phyloP scores from a whole-genome alignment of 2,329 filamentous ascomycete species.

The Pseudogymnoascus sp. region DNA sequence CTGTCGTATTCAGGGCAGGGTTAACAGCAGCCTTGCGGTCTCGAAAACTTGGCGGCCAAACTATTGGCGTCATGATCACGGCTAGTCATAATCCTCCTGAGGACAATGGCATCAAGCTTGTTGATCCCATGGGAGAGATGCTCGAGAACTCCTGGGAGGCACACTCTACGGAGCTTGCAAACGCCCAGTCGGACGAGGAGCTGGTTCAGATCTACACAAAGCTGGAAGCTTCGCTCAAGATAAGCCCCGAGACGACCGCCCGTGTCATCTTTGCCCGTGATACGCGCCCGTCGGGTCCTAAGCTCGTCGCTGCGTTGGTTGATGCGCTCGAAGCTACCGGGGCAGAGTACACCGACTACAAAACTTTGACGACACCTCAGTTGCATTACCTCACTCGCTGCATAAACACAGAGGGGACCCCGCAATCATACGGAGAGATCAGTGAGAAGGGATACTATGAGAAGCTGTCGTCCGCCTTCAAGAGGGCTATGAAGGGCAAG shows the following conservation, averaged over 20 bases:
- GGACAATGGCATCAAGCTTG: conserved; percentile 91
- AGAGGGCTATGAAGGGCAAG: conserved; percentile 70
- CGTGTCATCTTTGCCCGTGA: conserved; percentile 87
- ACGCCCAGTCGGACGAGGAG: conserved; percentile 67
- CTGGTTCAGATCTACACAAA: conserved; percentile 71
- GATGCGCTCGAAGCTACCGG: conserved; percentile 72
- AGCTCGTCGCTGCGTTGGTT: conserved; percentile 70
- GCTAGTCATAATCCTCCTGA: conserved; percentile 85
- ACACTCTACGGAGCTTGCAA: conserved; percentile 83
- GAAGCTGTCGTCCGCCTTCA: conserved; percentile 82
- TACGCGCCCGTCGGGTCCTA: conserved; percentile 85
- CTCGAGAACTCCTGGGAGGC: conserved; percentile 91
- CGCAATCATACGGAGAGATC: conserved; percentile 79
- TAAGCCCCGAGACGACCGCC: conserved; percentile 64
- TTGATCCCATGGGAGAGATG: conserved; percentile 98
- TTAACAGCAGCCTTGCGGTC: conserved; percentile 83
- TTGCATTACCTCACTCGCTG: conserved; percentile 94
- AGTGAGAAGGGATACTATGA: conserved; percentile 92
- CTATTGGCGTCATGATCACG: conserved; percentile 95
- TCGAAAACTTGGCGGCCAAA: conserved; percentile 80
- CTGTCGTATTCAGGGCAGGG: conserved; percentile 87
- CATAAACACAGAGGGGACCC: conserved; percentile 84
- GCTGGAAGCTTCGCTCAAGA: conserved; percentile 68
- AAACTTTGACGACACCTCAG: conserved; percentile 93
- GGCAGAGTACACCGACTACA: conserved; percentile 74